A percentile compares a stretch with the other conserved stretches of the same genome.
Evolutionary conservation across 495 filamentous ascomycete genomes (phyloP).

Genomic region (Hyaloscypha variabilis): DNA sequence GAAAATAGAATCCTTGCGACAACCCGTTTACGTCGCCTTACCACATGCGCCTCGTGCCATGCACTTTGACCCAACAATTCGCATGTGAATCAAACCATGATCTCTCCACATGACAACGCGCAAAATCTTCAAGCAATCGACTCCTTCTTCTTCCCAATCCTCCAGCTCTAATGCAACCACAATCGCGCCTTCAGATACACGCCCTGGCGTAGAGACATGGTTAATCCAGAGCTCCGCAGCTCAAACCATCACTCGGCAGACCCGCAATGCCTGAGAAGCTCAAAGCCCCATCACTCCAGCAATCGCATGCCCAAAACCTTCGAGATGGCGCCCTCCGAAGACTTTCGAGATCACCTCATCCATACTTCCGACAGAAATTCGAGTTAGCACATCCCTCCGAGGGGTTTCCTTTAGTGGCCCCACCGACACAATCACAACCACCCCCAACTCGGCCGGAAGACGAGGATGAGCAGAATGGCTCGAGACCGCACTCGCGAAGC

Average conservation of each 20-base stretch:
- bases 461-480: constrained; percentile 20
- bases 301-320: constrained; percentile 24
- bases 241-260: constrained; percentile 7
- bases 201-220: constrained; percentile 18
- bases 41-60: neutral
- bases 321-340: constrained; percentile 45
- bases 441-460: constrained; percentile 24
- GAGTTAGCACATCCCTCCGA: constrained; percentile 47
- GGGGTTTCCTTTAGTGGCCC: constrained; percentile 31
- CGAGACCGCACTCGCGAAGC: neutral
- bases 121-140: neutral
- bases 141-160: neutral
- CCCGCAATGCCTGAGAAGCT: constrained; percentile 31
- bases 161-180: neutral
- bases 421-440: constrained; percentile 13
- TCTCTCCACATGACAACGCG: neutral
- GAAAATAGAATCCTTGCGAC: neutral
- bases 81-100: constrained; percentile 13
- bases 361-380: constrained; percentile 62
- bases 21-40: neutral
- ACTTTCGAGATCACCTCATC: constrained; percentile 76
- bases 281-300: constrained; percentile 13
- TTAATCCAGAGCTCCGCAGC: constrained; percentile 13
- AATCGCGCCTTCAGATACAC: neutral
- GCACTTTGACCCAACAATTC: constrained; percentile 11